phyloP scores from a whole-genome alignment of 164 flowering plant species.

The Liriodendron chinense region DNA sequence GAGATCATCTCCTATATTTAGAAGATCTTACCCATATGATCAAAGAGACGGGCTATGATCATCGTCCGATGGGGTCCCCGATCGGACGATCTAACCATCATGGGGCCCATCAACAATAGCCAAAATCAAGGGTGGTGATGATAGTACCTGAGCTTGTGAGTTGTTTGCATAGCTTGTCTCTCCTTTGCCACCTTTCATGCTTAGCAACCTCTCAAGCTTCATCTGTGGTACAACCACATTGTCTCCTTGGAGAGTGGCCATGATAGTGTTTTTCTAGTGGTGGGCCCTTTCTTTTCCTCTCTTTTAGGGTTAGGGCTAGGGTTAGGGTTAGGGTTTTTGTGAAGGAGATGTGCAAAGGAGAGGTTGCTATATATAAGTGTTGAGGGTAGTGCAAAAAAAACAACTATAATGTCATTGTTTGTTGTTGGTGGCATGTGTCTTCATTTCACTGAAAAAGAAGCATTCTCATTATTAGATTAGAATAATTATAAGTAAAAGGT shows the following conservation, averaged over 20 bases:
- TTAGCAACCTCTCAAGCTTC: conserved; percentile 66
- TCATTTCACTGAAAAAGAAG: neutral
- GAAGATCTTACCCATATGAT: too few relatives aligned
- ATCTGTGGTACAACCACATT: conserved; percentile 52
- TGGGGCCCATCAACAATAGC: too few relatives aligned
- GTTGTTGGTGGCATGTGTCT: neutral
- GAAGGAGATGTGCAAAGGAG: neutral
- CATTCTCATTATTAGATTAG: neutral
- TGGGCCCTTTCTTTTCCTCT: neutral
- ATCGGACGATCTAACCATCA: too few relatives aligned
- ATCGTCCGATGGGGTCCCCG: too few relatives aligned
- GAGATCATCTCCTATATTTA: too few relatives aligned
- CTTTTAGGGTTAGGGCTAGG: neutral
- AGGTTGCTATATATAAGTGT: neutral
- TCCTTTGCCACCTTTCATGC: conserved; percentile 93
- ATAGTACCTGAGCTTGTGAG: conserved; percentile 81
- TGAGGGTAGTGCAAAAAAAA: neutral
- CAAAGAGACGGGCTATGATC: too few relatives aligned
- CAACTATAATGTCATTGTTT: neutral
- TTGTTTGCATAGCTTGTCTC: conserved; percentile 80
- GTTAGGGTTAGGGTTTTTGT: neutral
- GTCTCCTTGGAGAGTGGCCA: conserved; percentile 46
- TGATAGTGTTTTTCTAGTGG: neutral
- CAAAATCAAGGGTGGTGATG: too few relatives aligned
- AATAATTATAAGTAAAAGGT: neutral